Evolutionary conservation across 352 stramenopile species (phyloP), one percentile per base, ranked within the genome.

Genomic region (Globisporangium abappressorium): DNA sequence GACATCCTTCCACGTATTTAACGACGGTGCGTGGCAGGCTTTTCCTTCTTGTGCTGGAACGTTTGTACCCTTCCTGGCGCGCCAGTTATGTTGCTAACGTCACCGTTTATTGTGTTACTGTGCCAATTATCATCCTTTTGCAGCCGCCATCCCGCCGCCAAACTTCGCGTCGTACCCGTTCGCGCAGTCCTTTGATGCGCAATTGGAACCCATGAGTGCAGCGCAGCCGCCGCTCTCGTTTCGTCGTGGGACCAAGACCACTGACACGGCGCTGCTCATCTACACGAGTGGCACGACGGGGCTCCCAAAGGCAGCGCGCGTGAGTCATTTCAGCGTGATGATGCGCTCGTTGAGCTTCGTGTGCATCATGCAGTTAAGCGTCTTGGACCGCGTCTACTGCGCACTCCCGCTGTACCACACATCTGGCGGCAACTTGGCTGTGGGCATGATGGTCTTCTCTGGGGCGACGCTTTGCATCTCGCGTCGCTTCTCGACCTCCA

Each of bases 281-380:
- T 96, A 94, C 67, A 95, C 86, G 43, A 95, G 86, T 54, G 89
- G 89, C 53, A 96, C 88, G 57, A 97, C 89, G 15, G 83, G 81
- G 0, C 66, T 94, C 20, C 87, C 85, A 53, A 97, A 96, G 69
- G 89, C 89, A 3, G 84, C 84, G 6, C 72, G 85, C 11, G 83
- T 95, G 30, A 88, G 81, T 57, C 86, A 96, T 74, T 83, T 85
- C 55, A 92, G 79, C 54, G 79, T 94, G 57, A 78, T 92, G 26
- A 22, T 89, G 33, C 83, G 83, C n/a, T 76, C 80, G 33, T 63
- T 92, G 49, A 71, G 67, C 5, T 87, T 94, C 57, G 74, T 79
- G 24, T 65, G 77, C 47, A 70, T 65, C 22, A 92, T 91, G 69
- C 70, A 78, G 3, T 66, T 91, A 38, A 82, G 65, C 22, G 72